Percentiles rank a stretch among this genome's conserved stretches.
phyloP scores from a whole-genome alignment of 164 flowering plant genomes.

The Taxillus chinensis region DNA sequence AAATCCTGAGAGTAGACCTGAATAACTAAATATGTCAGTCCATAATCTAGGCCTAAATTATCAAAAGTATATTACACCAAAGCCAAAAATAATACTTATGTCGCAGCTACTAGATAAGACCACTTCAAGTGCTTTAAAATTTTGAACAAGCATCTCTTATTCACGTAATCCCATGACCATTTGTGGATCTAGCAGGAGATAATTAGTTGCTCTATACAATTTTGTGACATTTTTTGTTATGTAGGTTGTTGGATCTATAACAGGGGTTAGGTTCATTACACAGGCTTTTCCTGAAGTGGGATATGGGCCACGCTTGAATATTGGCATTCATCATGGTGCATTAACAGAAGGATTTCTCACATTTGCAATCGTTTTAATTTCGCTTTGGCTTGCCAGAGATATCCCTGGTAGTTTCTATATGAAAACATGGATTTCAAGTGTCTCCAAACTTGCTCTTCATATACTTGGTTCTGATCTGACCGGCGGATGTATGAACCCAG shows the following conservation, averaged over 20 bases:
- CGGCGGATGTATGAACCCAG: slow-evolving; percentile 97
- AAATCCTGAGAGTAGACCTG: too few species aligned
- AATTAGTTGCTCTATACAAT: too few species aligned
- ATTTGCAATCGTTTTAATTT: slow-evolving; percentile 47
- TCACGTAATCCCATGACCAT: too few species aligned
- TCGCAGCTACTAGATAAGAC: too few species aligned
- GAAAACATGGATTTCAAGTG: slow-evolving; percentile 86
- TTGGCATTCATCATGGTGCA: slow-evolving; percentile 71
- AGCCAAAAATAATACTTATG: too few species aligned
- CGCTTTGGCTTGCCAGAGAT: slow-evolving; percentile 46
- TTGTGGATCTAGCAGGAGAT: too few species aligned
- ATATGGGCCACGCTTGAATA: slow-evolving; percentile 61
- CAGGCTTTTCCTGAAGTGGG: slow-evolving; percentile 59
- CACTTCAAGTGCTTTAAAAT: too few species aligned
- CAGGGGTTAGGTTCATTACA: slow-evolving; percentile 55
- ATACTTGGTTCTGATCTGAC: slow-evolving; percentile 90
- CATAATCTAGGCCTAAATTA: too few species aligned
- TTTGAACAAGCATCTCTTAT: too few species aligned
- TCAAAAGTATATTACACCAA: too few species aligned
- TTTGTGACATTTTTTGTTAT: neutral
- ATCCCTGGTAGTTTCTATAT: slow-evolving; percentile 53
- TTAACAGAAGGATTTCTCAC: slow-evolving; percentile 83
- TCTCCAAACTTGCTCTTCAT: slow-evolving; percentile 79
- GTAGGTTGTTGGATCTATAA: slow-evolving; percentile 69
- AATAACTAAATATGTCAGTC: too few species aligned